A percentile compares a stretch with the other conserved stretches of the same genome.
phyloP scores from a whole-genome alignment of 139 green algal genomes.

The Closterium sp. region DNA sequence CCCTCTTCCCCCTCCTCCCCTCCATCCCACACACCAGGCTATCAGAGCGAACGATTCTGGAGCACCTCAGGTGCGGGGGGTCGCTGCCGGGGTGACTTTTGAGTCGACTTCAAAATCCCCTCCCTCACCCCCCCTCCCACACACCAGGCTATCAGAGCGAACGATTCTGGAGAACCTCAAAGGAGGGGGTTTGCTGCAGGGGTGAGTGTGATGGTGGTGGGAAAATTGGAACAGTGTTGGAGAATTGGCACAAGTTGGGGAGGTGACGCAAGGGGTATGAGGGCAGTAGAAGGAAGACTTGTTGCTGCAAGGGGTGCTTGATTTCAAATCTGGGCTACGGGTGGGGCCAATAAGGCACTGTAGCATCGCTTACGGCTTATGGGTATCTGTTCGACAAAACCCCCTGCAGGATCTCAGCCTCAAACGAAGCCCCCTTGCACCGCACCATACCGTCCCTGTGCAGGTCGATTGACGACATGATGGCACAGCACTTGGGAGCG shows the following conservation, averaged over 20 bases:
- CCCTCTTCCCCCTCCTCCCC: background rate
- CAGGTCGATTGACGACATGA: constrained; percentile 68
- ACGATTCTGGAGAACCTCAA: constrained; percentile 69
- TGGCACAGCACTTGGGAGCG: constrained; percentile 68
- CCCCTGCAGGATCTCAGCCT: no score
- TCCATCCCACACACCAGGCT: constrained; percentile 49
- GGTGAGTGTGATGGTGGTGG: constrained; percentile 3
- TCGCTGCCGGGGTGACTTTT: constrained; percentile 36
- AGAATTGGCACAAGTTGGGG: no score
- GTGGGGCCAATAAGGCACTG: no score
- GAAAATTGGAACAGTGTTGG: background rate
- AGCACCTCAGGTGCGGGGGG: constrained; percentile 54
- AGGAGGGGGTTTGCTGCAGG: constrained; percentile 32
- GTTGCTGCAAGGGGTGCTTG: no score
- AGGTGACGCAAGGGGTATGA: background rate
- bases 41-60: constrained; percentile 74
- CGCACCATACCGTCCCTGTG: constrained; percentile 33
- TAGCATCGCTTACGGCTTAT: no score
- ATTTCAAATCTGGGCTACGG: no score
- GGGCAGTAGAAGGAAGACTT: no score
- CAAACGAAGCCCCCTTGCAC: no score
- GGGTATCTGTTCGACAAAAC: no score
- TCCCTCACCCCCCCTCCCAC: background rate
- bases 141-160: constrained; percentile 68
- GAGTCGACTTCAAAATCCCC: no score